phyloP scores from a whole-genome alignment of 2,329 filamentous ascomycete genomes.

The Pseudocercospora pini-densiflorae region DNA sequence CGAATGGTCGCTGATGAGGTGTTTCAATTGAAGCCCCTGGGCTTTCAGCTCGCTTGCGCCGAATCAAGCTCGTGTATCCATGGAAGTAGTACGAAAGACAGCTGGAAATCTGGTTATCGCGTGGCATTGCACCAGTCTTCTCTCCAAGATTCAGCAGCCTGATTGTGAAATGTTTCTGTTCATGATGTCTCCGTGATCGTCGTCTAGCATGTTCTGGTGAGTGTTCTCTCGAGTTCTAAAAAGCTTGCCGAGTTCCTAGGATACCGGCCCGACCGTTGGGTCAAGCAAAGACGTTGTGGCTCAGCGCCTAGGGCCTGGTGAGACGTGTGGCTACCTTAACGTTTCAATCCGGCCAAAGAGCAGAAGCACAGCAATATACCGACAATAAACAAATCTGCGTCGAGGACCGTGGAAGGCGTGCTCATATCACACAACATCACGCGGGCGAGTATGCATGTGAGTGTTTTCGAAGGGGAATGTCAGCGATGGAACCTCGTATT shows the following conservation, averaged over 20 bases:
- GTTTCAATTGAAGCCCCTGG: not conserved
- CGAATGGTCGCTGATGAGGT: not conserved
- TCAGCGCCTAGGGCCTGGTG: constrained; percentile 1
- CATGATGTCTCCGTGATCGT: not conserved
- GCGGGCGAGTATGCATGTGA: not conserved
- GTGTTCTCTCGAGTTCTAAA: not conserved
- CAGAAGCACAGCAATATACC: not conserved
- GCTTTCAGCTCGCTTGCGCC: constrained; percentile 2
- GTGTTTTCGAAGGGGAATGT: not conserved
- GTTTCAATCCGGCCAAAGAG: not conserved
- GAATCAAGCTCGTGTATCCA: not conserved
- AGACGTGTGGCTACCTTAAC: not conserved
- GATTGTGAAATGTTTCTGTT: not conserved
- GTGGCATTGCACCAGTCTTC: not conserved
- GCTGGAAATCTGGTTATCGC: not conserved
- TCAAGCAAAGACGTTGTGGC: constrained; percentile 1
- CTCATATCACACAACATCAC: not conserved
- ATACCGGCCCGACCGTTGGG: not conserved
- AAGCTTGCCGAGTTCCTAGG: not conserved
- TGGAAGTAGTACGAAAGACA: not conserved
- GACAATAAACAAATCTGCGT: not conserved
- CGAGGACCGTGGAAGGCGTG: not conserved
- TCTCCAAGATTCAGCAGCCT: not conserved
- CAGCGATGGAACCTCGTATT: not conserved
- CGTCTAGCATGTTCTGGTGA: not conserved